These are phyloP conservation scores for Polysphondylium violaceum DNA, from an alignment of 78 protist species.

Conservation along the genomic window DNA sequence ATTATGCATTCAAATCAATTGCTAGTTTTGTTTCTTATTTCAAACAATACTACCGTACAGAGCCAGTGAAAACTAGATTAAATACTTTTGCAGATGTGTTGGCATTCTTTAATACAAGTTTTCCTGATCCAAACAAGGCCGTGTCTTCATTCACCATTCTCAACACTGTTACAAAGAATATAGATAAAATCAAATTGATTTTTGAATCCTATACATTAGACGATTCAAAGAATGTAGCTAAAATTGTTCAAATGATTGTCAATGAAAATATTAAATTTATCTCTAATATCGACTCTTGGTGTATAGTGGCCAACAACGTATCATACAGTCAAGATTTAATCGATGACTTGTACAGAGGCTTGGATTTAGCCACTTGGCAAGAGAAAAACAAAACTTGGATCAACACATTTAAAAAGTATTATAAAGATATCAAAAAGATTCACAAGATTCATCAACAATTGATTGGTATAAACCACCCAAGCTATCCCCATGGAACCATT, in stretches of 20 bases:
- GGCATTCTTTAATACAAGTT: conserved; percentile 20
- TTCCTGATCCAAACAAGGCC: conserved; percentile 1
- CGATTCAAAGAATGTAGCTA: conserved; percentile 29
- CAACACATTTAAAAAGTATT: neutral
- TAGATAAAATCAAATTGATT: conserved; percentile 14
- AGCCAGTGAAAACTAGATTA: neutral
- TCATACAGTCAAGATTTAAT: conserved; percentile 25
- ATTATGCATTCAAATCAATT: conserved; percentile 31
- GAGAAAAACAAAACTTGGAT: conserved; percentile 4
- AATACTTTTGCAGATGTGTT: conserved; percentile 1
- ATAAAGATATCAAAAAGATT: conserved; percentile 22
- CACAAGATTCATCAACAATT: conserved; percentile 31
- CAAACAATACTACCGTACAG: neutral
- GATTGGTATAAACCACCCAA: conserved; percentile 37
- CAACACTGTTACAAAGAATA: neutral
- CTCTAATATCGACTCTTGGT: neutral
- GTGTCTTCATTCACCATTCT: conserved; percentile 15
- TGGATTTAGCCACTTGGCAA: conserved; percentile 1
- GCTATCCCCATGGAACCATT: conserved; percentile 13
- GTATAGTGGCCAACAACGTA: neutral
- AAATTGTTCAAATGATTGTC: conserved; percentile 12
- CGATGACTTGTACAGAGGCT: conserved; percentile 26
- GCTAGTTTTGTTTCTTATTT: conserved; percentile 1
- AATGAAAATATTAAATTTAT: conserved; percentile 20
- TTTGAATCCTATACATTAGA: conserved; percentile 30